Evolutionary conservation across 108 stramenopile genomes (phyloP), one percentile per base, ranked within the genome.

Genomic region (Cyclostephanos tholiformis): DNA sequence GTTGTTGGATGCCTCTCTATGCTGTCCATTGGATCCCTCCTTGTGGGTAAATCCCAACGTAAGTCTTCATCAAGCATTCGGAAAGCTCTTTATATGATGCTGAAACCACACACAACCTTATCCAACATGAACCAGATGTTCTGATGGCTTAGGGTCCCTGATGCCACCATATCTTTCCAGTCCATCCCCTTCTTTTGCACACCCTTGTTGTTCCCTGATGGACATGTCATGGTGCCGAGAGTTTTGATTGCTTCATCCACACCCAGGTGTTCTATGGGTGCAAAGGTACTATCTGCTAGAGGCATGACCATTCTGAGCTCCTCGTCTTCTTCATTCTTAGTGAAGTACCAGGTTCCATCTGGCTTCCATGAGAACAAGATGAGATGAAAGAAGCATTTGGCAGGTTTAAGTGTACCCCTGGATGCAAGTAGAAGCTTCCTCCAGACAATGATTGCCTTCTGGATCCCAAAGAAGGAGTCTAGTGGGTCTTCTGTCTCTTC

Each of bases 341-440:
- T 61, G 29, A 63, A 72, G 27, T 1, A 19, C 71, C 71, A 72
- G 25, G 46, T 53, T 1, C 71, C 71, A 17, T 72, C 25, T 22
- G 19, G 1, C 14, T 29, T 20, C 22, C 12, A 72, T 17, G 12
- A 1, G 48, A 72, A 72, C 30, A 48, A 62, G 0, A 72, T 72
- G 23, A 72, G 71, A 19, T 63, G 61, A 10, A 38, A 63, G 10
- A 63, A 63, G 30, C 63, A 63, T 35, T 63, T 63, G 29, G n/a
- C 2, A 20, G 71, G 56, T 32, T 71, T 71, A 10, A 56, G 35
- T 46, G 70, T 4, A 1, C 70, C 70, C 8, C 70, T 58, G 14
- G 70, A 36, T 13, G 70, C 70, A 16, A 71, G 58, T 2, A 71
- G 35, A 2, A 71, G 44, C 14, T 60, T 49, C n/a, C 70, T 58